Evolutionary conservation across 1,284 basidiomycete species (phyloP), one percentile per base, ranked within the genome.

Genomic region (Apiotrichum brassicae): DNA sequence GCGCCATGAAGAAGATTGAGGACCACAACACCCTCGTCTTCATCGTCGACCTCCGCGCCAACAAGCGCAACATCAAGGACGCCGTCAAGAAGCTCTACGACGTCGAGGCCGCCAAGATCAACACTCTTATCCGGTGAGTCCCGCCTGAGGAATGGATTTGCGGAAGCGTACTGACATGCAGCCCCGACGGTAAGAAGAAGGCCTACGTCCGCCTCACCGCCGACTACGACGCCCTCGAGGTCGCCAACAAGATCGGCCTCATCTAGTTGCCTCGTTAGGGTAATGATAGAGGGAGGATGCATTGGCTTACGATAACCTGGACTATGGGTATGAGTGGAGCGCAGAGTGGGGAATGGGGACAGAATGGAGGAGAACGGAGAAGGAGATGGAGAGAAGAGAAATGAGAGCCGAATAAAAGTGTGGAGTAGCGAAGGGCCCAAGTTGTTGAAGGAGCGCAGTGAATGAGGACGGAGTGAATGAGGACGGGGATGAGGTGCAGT

Each of bases 61-160:
- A 97, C 85, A 98, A 98, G 84, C 84, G 91, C 53, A 90, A 97
- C 76, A 97, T 98, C 79, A 94, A 93, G 83, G 90, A 92, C 64
- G 94, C 94, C 9, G 89, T 98, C 64, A 97, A 97, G 85, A 95
- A 97, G 83, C 77, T 97, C 64, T 97, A 97, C 78, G 93, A 97
- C 68, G 92, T 97, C 51, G 84, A 94, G 76, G 87, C 92, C 32
- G 85, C 84, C 46, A 94, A 94, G 79, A 82, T 98, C 74, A 97
- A 97, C 84, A 98, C 95, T 44, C 82, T 98, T 68, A 97, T 97
- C 76, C 86, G 92, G 86, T 91, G 53, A 59, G 83, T 76, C 3
- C 5, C 9, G 16, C 6, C 33, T 3, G 14, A 14, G n/a, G n/a
- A n/a, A n/a, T 23, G 13, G 11, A 32, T 18, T 42, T 42, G 25